These are phyloP conservation scores for Pseudisothecium myosuroides DNA, from an alignment of 225 moss, liverwort and hornwort species.

Conservation along the genomic window DNA sequence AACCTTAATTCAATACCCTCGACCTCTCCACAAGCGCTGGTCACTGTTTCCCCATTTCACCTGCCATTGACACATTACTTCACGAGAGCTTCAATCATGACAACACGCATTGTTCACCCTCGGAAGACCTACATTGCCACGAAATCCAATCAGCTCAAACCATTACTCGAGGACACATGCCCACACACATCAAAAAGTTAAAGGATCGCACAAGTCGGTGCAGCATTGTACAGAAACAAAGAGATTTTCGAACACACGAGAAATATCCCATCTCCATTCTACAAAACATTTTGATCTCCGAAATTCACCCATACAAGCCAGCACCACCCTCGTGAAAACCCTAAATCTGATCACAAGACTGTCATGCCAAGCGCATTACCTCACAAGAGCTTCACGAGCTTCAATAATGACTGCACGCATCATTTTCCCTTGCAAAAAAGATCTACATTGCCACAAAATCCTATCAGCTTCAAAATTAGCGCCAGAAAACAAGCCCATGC, in stretches of 20 bases:
- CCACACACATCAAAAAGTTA: not conserved
- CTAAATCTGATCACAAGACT: not conserved
- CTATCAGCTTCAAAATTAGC: not conserved
- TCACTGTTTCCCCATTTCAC: not conserved
- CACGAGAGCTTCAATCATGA: not conserved
- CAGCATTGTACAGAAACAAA: not conserved
- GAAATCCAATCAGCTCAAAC: not conserved
- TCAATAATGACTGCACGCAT: not conserved
- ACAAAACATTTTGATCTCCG: not conserved
- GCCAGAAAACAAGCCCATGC: not conserved
- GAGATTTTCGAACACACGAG: not conserved
- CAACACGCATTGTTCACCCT: not conserved
- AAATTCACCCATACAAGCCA: not conserved
- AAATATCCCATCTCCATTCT: not conserved
- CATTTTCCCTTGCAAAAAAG: not conserved
- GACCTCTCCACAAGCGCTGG: not conserved
- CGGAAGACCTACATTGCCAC: not conserved
- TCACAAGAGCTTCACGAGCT: not conserved
- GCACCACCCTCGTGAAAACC: not conserved
- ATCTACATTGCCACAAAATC: not conserved
- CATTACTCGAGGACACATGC: not conserved
- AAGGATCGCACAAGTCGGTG: not conserved
- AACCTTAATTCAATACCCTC: not conserved
- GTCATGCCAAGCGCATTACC: not conserved
- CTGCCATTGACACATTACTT: not conserved